Evolutionary conservation across 2,329 filamentous ascomycete species (phyloP).

Genomic region (Alternaria burnsii): DNA sequence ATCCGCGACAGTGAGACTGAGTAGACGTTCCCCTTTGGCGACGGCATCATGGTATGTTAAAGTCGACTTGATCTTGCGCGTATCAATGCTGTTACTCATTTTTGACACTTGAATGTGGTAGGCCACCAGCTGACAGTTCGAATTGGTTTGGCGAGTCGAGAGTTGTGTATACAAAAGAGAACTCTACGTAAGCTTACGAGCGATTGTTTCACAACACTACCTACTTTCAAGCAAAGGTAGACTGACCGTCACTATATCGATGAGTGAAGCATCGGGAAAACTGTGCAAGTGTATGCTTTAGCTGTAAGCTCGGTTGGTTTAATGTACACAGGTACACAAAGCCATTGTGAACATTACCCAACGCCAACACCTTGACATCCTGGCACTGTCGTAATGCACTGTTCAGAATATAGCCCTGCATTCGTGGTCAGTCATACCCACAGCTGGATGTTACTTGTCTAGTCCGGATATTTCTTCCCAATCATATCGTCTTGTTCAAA

Average conservation of each 20-base stretch:
- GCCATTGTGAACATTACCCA: neutral
- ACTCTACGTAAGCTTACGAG: neutral
- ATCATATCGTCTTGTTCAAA: no score
- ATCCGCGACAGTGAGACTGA: neutral
- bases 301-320: neutral
- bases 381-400: neutral
- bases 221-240: neutral
- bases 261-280: neutral
- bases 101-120: no score
- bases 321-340: neutral
- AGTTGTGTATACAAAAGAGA: neutral
- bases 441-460: neutral
- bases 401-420: neutral
- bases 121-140: neutral
- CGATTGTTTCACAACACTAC: neutral
- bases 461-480: no score
- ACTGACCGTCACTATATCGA: neutral
- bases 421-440: no score
- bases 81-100: neutral
- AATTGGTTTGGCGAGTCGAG: neutral
- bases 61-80: neutral
- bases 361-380: neutral
- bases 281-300: neutral
- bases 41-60: neutral
- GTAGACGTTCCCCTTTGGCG: neutral